Conservation (phyloP, 2,329 filamentous ascomycete genomes). For the Cladosporium sp. region DNA sequence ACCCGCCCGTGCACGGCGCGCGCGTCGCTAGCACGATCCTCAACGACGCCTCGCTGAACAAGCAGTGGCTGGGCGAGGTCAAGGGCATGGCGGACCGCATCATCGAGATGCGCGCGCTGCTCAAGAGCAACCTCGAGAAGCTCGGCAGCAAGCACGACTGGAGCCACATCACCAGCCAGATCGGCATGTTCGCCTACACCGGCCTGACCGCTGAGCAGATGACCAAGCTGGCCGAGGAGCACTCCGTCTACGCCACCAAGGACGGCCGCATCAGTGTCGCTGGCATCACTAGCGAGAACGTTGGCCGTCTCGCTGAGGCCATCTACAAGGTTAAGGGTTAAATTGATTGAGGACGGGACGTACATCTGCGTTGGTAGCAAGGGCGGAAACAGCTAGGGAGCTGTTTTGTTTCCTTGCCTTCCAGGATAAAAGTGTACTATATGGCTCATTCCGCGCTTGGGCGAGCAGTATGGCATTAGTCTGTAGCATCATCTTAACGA, state of each 20-base stretch:
- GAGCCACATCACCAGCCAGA: constrained; percentile 97
- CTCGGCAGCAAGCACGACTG: constrained; percentile 95
- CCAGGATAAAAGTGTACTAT: neutral
- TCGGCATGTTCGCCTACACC: constrained; percentile 99
- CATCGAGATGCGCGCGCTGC: constrained; percentile 91
- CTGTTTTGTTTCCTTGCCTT: neutral
- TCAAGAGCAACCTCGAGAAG: constrained; percentile 92
- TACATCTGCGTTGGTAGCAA: too few species aligned
- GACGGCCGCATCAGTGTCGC: constrained; percentile 82
- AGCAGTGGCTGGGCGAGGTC: constrained; percentile 93
- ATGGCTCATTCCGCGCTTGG: neutral
- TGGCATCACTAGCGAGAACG: constrained; percentile 73
- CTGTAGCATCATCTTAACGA: too few species aligned
- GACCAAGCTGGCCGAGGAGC: constrained; percentile 84
- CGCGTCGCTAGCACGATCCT: constrained; percentile 90
- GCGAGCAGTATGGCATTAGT: neutral
- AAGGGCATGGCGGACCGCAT: constrained; percentile 99
- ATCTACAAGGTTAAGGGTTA: constrained; percentile 76
- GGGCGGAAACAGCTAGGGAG: too few species aligned
- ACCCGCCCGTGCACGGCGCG: constrained; percentile 93
- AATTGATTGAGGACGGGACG: neutral
- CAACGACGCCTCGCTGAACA: constrained; percentile 74
- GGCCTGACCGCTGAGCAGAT: constrained; percentile 87
- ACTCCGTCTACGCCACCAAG: constrained; percentile 96
- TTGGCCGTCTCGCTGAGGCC: constrained; percentile 71